Conservation (phyloP, 148 eudicot genomes). For the Cornus kousa region DNA sequence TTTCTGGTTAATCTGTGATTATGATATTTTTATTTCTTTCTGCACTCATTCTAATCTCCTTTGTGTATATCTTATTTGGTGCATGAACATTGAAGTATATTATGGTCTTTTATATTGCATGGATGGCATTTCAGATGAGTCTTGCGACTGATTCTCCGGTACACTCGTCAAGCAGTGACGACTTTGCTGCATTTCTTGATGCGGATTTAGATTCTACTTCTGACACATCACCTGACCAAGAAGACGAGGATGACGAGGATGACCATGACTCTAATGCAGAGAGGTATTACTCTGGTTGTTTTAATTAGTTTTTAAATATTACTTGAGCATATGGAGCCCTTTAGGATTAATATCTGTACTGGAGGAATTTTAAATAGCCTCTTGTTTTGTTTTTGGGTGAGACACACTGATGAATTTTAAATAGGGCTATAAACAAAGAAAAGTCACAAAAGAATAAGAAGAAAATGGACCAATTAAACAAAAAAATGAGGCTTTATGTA, state of each 20-base stretch:
- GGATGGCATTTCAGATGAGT: constrained; percentile 60
- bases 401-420: neutral
- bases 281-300: too few species aligned
- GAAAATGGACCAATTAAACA: too few species aligned
- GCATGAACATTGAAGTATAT: neutral
- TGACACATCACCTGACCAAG: constrained; percentile 44
- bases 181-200: constrained; percentile 70
- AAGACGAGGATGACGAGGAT: constrained; percentile 18
- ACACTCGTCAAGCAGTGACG: constrained; percentile 77
- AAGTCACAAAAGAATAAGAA: too few species aligned
- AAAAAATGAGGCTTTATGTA: too few species aligned
- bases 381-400: neutral
- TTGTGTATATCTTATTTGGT: neutral
- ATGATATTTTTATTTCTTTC: too few species aligned
- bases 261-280: neutral
- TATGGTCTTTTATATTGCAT: neutral
- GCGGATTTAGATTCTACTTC: constrained; percentile 59
- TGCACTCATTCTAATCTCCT: too few species aligned
- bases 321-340: neutral
- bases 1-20: neutral
- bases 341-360: neutral
- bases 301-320: too few species aligned
- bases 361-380: neutral
- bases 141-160: constrained; percentile 61
- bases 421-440: too few species aligned